phyloP scores from a whole-genome alignment of 2,329 filamentous ascomycete genomes.

The Harringtonia lauricola region DNA sequence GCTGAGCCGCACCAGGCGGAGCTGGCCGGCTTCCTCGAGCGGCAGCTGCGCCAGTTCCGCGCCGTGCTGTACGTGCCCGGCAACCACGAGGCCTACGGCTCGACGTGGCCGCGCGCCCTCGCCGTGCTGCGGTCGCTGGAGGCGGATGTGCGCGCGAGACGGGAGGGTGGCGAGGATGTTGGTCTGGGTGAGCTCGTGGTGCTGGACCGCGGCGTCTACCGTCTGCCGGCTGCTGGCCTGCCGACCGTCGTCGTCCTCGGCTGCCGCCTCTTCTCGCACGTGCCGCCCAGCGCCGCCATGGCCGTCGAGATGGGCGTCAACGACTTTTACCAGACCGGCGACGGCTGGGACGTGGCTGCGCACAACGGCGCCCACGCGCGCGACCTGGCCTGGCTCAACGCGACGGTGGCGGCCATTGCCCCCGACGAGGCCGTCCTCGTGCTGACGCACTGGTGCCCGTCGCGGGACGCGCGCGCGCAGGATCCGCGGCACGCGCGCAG shows the following conservation, averaged over 20 bases:
- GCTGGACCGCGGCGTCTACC: conserved; percentile 21
- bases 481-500: conserved; percentile 23
- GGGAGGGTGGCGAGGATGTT: neutral
- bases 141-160: conserved; percentile 10
- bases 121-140: conserved; percentile 21
- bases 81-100: conserved; percentile 44
- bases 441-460: conserved; percentile 32
- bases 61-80: conserved; percentile 40
- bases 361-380: conserved; percentile 25
- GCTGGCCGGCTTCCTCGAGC: conserved; percentile 32
- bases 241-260: conserved; percentile 20
- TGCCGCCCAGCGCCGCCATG: conserved; percentile 25
- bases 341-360: conserved; percentile 16
- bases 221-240: conserved; percentile 9
- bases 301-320: conserved; percentile 32
- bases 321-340: conserved; percentile 37
- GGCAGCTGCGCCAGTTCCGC: conserved; percentile 35
- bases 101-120: conserved; percentile 23
- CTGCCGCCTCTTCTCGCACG: conserved; percentile 35
- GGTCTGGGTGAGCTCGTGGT: conserved; percentile 27
- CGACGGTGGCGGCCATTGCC: conserved; percentile 17
- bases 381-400: conserved; percentile 33
- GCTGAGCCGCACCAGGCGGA: conserved; percentile 25
- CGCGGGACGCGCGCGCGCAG: conserved; percentile 18
- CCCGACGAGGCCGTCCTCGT: conserved; percentile 21